These are phyloP conservation scores for Pichia paraexigua DNA, from an alignment of 805 yeast species.

Conservation along the genomic window DNA sequence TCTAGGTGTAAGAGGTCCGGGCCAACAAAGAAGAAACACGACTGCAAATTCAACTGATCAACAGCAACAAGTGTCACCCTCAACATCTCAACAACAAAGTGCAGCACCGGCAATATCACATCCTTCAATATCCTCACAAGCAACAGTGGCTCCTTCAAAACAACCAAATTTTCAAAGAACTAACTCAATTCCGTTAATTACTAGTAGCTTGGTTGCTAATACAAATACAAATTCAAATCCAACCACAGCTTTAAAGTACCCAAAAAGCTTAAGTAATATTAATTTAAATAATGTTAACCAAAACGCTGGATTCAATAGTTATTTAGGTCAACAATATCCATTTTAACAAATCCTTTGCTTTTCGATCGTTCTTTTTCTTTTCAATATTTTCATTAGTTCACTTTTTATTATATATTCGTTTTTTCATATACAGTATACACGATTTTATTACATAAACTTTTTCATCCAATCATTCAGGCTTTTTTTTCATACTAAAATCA, in stretches of 20 bases:
- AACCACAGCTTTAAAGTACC: neutral
- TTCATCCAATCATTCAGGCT: neutral
- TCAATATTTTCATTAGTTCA: neutral
- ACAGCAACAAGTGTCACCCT: neutral
- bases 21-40: slow-evolving; percentile 25
- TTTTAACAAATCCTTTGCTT: neutral
- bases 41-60: neutral
- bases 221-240: neutral
- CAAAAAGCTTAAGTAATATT: neutral
- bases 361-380: neutral
- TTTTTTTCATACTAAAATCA: neutral
- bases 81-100: neutral
- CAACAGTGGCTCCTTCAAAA: neutral
- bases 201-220: neutral
- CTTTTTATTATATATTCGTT: neutral
- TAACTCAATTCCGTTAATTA: neutral
- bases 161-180: neutral
- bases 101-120: neutral
- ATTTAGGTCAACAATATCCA: neutral
- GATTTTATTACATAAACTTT: neutral
- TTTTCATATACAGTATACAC: neutral
- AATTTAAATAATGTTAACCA: neutral
- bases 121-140: neutral
- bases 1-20: slow-evolving; percentile 81
- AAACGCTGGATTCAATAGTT: neutral